Base-by-base conservation (phyloP, 805 yeast genomes). In the Metschnikowia proteae region DNA sequence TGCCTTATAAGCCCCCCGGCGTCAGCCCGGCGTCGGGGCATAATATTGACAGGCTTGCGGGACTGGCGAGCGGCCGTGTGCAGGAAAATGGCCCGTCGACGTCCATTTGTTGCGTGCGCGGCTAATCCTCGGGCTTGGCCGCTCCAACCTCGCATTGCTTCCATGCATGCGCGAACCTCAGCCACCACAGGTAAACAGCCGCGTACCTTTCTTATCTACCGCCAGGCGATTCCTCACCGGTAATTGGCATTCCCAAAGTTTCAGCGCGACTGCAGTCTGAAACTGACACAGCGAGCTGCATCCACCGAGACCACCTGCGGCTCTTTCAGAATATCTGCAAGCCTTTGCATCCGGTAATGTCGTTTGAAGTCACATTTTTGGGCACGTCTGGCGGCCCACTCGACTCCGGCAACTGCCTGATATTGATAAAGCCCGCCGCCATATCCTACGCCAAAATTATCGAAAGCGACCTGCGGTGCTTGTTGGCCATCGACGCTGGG, bases 331-430 rank as follows among this genome's bases (percentile, higher is more conserved):
- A 28, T 8, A 6, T 33, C 36, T 36, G 23, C 28, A 13, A 10
- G 9, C 31, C 40, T 26, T 4, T 10, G 17, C 9, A 13, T 22
- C 25, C 40, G 9, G 8, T 5, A 13, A 65, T 67, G 73, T 54
- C 62, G 28, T 84, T 84, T 60, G 87, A 84, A 51, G 56, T 86
- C 17, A 80, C 86, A 1, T 78, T 84, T 26, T 66, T 86, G 52
- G 97, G 97, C 5, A 79, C 87, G 25, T 79, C 88, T 2, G 97
- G 97, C 5, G 97, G 97, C 2, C 96, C 96, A 0, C 61, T 82
- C 9, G 94, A 87, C 30, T 78, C 83, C 5, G 68, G 75, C 13
- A 87, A 86, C 3, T 88, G 92, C 54, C 74, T 88, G 2, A 78
- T 82, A 50, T 66, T 90, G 46, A 55, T 90, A 17, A 86, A 87